These are phyloP conservation scores for Xylaria grammica DNA, from an alignment of 495 filamentous ascomycete species.

Conservation along the genomic window DNA sequence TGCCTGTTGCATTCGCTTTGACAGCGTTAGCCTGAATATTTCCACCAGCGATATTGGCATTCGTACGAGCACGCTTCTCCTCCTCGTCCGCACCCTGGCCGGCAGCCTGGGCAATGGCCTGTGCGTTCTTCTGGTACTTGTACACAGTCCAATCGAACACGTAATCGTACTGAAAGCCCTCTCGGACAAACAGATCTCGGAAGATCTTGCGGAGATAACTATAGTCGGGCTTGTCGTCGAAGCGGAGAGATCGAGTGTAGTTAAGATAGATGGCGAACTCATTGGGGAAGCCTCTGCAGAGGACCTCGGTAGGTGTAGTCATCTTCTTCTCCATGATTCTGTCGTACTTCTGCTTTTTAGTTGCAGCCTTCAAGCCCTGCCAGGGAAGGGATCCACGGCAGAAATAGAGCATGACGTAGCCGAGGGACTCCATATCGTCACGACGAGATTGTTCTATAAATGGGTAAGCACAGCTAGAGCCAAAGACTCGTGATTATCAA, in stretches of 20 bases:
- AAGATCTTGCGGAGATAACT: conserved; percentile 99
- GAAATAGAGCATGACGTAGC: conserved; percentile 99
- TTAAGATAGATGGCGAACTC: conserved; percentile 99
- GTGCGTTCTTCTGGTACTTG: conserved; percentile 99
- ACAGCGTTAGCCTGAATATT: conserved; percentile 64
- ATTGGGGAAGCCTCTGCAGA: conserved; percentile 99
- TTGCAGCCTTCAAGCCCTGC: conserved; percentile 99
- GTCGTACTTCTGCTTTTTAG: conserved; percentile 99
- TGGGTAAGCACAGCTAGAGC: conserved; percentile 35
- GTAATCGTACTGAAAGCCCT: conserved; percentile 99
- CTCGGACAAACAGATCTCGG: conserved; percentile 98
- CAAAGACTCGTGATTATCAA: neutral
- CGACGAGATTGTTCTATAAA: conserved; percentile 92
- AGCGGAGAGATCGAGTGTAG: conserved; percentile 98
- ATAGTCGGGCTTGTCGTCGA: conserved; percentile 99
- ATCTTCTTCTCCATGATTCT: conserved; percentile 99
- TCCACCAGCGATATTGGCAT: conserved; percentile 62
- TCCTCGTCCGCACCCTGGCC: conserved; percentile 64
- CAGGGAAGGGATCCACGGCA: conserved; percentile 98
- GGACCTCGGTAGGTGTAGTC: conserved; percentile 98
- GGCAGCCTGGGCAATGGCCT: conserved; percentile 80
- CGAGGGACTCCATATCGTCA: conserved; percentile 99
- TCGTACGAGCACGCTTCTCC: conserved; percentile 70
- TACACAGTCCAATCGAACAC: conserved; percentile 99
- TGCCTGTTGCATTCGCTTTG: conserved; percentile 70